phyloP scores from a whole-genome alignment of 352 stramenopile species.

The Globisporangium canariense region DNA sequence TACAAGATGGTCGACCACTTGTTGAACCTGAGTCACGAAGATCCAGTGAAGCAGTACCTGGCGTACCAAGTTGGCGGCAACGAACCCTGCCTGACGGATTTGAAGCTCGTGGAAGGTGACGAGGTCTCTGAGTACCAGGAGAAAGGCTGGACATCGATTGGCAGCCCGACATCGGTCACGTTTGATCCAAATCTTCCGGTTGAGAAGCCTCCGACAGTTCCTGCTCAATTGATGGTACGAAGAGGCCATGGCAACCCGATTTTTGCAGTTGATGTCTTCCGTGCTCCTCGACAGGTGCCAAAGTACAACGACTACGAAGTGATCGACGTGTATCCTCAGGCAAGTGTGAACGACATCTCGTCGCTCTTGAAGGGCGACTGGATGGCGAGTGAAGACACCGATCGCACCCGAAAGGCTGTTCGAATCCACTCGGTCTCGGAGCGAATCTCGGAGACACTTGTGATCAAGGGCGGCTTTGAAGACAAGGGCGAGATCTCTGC shows the following conservation, averaged over 20 bases:
- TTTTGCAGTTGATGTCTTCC: conserved; percentile 85
- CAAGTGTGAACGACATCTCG: conserved; percentile 8
- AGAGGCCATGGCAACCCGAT: conserved; percentile 84
- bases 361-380: conserved; percentile 58
- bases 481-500: conserved; percentile 71
- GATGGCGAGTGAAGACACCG: conserved; percentile 72
- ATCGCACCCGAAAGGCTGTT: conserved; percentile 59
- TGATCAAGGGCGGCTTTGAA: conserved; percentile 64
- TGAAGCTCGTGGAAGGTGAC: conserved; percentile 56
- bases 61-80: conserved; percentile 81
- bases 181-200: conserved; percentile 15
- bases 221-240: conserved; percentile 63
- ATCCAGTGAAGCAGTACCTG: conserved; percentile 73
- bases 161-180: conserved; percentile 43
- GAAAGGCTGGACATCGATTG: conserved; percentile 70
- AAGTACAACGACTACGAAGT: conserved; percentile 90
- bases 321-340: conserved; percentile 56
- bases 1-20: conserved; percentile 83
- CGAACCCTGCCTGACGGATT: conserved; percentile 74
- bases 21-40: conserved; percentile 67
- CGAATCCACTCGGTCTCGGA: conserved; percentile 63
- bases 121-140: conserved; percentile 41
- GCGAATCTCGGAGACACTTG: conserved; percentile 39
- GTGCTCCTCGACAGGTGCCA: conserved; percentile 74
- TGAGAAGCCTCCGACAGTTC: conserved; percentile 9